These are phyloP conservation scores for Fusarium kyushuense DNA, from an alignment of 2,329 filamentous ascomycete genomes.

Conservation along the genomic window DNA sequence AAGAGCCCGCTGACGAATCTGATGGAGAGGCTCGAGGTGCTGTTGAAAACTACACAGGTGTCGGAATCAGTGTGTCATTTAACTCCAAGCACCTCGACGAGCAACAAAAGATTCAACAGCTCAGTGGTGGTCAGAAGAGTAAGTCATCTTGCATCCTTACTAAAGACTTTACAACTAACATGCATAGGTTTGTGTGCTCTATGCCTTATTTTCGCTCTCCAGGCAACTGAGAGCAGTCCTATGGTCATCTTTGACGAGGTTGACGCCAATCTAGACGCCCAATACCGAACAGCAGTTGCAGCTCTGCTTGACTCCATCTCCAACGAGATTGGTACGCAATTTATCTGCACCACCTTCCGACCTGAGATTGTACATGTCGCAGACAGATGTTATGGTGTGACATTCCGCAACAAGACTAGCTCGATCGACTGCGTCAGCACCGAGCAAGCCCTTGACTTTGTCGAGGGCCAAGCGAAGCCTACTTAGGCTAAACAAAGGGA, in stretches of 20 bases:
- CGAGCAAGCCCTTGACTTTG: conserved; percentile 91
- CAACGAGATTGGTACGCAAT: conserved; percentile 76
- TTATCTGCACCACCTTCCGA: conserved; percentile 98
- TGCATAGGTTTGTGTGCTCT: conserved; percentile 85
- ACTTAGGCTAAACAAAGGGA: conserved; percentile 26
- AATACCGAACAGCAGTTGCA: conserved; percentile 96
- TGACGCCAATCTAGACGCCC: conserved; percentile 96
- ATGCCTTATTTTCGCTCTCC: conserved; percentile 98
- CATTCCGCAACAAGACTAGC: conserved; percentile 93
- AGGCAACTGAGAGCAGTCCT: conserved; percentile 94
- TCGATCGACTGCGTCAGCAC: conserved; percentile 89
- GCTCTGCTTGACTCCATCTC: conserved; percentile 86
- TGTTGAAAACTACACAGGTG: conserved; percentile 96
- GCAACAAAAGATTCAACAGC: conserved; percentile 96
- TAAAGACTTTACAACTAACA: conserved; percentile 9
- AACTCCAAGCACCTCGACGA: conserved; percentile 96
- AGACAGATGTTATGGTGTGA: conserved; percentile 97
- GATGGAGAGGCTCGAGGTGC: conserved; percentile 75
- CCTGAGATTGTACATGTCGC: conserved; percentile 96
- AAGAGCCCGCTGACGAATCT: conserved; percentile 67
- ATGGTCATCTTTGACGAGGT: conserved; percentile 99
- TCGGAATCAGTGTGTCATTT: conserved; percentile 97
- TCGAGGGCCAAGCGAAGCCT: conserved; percentile 79
- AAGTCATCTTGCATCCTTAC: conserved; percentile 54
- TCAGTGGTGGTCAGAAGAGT: conserved; percentile 98